phyloP scores from a whole-genome alignment of 768 basidiomycete genomes.

The Daedaleopsis sinensis region DNA sequence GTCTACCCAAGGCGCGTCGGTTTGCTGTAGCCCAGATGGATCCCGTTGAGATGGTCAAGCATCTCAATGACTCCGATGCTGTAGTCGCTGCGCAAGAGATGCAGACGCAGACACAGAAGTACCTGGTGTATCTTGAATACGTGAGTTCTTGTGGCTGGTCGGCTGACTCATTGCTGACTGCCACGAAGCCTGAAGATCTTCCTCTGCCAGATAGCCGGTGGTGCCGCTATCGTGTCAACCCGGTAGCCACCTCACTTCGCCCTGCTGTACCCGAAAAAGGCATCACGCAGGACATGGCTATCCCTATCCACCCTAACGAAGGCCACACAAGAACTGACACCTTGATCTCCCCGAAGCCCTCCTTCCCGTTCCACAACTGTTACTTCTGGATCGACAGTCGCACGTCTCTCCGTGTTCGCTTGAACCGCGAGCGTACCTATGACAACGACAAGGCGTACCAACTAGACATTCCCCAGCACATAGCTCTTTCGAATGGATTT shows the following conservation, averaged over 20 bases:
- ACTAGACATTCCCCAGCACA: background rate
- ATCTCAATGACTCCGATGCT: background rate
- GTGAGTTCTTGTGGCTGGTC: background rate
- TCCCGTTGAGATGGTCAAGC: conserved; percentile 6
- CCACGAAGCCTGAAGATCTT: background rate
- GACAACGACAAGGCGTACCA: conserved; percentile 1
- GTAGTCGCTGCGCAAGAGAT: background rate
- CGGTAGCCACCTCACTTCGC: background rate
- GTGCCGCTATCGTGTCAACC: background rate
- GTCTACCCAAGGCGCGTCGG: background rate
- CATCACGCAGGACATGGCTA: conserved; percentile 7
- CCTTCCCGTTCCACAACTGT: conserved; percentile 6
- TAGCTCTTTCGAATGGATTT: background rate
- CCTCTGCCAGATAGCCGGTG: background rate
- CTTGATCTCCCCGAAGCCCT: background rate
- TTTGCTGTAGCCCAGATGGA: conserved; percentile 1
- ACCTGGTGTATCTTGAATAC: background rate
- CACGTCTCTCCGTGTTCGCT: background rate
- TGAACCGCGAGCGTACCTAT: background rate
- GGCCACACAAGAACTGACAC: background rate
- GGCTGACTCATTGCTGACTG: background rate
- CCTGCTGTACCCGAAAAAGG: background rate
- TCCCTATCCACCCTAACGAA: conserved; percentile 9
- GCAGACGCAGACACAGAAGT: background rate
- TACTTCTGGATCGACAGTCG: conserved; percentile 1